Conservation (phyloP, 495 filamentous ascomycete species). For the Penicillium lividum region DNA sequence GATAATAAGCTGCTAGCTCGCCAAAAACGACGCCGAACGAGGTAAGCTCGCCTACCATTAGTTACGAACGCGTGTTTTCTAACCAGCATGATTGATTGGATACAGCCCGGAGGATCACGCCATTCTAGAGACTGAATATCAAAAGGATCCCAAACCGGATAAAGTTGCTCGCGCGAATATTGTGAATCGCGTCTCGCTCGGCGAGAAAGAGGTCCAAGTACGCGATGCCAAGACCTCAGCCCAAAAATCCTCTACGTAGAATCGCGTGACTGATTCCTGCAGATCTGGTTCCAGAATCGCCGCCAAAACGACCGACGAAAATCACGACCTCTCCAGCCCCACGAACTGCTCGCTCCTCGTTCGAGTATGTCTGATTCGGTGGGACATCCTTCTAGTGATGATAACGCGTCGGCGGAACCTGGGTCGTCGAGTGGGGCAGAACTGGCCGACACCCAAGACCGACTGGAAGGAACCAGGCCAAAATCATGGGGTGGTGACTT, state of each 20-base stretch:
- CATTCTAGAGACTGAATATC: conserved; percentile 85
- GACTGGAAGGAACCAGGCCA: conserved; percentile 18
- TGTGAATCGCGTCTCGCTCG: conserved; percentile 80
- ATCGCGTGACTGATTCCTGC: conserved; percentile 18
- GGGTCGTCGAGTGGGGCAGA: conserved; percentile 39
- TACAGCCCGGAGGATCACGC: conserved; percentile 83
- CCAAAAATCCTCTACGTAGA: conserved; percentile 21
- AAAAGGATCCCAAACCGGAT: conserved; percentile 86
- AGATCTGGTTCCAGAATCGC: conserved; percentile 99
- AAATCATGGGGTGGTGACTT: conserved; percentile 32
- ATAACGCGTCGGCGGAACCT: conserved; percentile 37
- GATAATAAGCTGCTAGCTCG: conserved; percentile 68
- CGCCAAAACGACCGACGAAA: conserved; percentile 91
- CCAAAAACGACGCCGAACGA: conserved; percentile 71
- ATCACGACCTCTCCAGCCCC: conserved; percentile 79
- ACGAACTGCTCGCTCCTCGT: conserved; percentile 69
- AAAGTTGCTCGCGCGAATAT: conserved; percentile 83
- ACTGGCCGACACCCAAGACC: conserved; percentile 25
- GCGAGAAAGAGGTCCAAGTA: conserved; percentile 98
- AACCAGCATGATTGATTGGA: not conserved
- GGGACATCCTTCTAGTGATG: conserved; percentile 52
- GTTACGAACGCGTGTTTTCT: conserved; percentile 15
- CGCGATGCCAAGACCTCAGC: conserved; percentile 41
- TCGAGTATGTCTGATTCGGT: conserved; percentile 49
- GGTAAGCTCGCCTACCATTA: conserved; percentile 33